These are phyloP conservation scores for Angophora floribunda DNA, from an alignment of 345 rosid species.

Conservation along the genomic window DNA sequence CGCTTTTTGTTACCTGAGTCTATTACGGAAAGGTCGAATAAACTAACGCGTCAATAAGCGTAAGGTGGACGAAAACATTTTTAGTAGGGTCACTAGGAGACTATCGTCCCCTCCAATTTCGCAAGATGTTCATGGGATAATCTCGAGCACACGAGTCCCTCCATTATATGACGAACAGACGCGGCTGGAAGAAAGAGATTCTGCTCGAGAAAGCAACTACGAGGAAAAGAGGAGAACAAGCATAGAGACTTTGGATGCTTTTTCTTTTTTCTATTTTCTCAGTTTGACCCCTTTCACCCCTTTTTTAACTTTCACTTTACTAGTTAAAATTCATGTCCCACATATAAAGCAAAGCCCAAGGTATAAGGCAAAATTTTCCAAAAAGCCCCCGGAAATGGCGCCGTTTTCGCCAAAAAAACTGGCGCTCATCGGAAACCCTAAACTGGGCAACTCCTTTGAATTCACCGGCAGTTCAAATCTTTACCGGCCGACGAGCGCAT, in stretches of 20 bases:
- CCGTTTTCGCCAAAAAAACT: background rate
- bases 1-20: background rate
- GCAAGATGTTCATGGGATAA: background rate
- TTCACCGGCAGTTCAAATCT: background rate
- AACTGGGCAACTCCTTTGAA: background rate
- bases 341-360: background rate
- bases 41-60: background rate
- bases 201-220: background rate
- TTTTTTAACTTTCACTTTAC: background rate
- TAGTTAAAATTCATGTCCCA: background rate
- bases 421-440: background rate
- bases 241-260: background rate
- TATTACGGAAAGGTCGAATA: background rate
- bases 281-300: background rate
- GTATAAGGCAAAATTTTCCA: background rate
- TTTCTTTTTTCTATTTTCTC: background rate
- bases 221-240: background rate
- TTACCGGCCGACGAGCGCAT: background rate
- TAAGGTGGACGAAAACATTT: background rate
- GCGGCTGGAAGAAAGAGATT: background rate
- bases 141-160: fast-evolving
- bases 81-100: background rate
- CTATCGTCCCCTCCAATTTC: background rate
- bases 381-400: background rate
- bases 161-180: background rate